Percentiles rank a stretch among this genome's conserved stretches.
These are phyloP conservation scores for Erysiphe pulchra DNA, from an alignment of 2,329 filamentous ascomycete genomes.

Conservation along the genomic window DNA sequence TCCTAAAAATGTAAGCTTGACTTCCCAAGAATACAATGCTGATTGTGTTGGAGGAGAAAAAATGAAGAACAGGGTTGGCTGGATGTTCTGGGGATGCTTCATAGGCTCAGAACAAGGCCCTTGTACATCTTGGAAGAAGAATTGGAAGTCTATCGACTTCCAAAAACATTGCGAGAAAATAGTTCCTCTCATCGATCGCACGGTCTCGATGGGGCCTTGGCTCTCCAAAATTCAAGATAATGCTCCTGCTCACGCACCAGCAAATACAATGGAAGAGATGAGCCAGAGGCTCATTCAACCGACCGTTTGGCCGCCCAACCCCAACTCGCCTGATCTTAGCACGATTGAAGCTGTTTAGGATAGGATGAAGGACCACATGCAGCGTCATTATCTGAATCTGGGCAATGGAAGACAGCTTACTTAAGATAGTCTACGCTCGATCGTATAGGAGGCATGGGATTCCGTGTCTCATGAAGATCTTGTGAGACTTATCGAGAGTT, in stretches of 20 bases:
- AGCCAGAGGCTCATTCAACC: background rate
- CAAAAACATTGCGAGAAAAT: background rate
- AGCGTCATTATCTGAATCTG: no score
- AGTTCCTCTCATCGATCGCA: background rate
- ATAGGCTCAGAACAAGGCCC: no score
- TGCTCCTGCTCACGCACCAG: background rate
- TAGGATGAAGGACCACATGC: no score
- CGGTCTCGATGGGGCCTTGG: background rate
- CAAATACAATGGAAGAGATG: no score
- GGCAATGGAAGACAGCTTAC: no score
- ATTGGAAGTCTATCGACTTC: background rate
- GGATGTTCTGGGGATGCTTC: no score
- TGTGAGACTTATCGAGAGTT: slow-evolving; percentile 1
- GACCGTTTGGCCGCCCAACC: slow-evolving; percentile 4
- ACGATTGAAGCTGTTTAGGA: no score
- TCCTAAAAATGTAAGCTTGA: background rate
- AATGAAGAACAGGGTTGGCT: no score
- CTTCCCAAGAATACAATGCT: background rate
- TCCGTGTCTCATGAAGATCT: slow-evolving; percentile 2
- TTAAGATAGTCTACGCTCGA: slow-evolving; percentile 2
- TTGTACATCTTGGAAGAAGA: background rate
- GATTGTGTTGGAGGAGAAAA: no score
- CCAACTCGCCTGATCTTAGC: slow-evolving; percentile 4
- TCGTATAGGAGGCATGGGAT: slow-evolving; percentile 5
- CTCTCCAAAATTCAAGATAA: background rate